Conservation (phyloP, 306 rosid species). For the Cucumis cinereus region DNA sequence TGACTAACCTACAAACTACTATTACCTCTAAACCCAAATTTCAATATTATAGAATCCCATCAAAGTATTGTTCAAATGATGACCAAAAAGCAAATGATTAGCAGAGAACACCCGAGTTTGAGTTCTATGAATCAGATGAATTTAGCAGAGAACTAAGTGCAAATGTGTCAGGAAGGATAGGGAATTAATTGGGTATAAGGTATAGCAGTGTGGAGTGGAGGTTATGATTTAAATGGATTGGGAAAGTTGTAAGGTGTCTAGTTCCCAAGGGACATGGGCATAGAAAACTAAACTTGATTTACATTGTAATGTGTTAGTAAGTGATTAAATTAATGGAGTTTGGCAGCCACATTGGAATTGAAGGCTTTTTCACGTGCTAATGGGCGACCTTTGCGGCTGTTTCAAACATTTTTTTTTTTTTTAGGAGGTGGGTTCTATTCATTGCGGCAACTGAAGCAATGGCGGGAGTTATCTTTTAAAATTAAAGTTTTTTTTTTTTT, state of each 20-base stretch:
- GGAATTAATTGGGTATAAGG: background rate
- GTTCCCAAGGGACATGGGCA: background rate
- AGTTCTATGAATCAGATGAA: background rate
- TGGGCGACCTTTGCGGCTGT: conserved; percentile 5
- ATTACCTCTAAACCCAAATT: background rate
- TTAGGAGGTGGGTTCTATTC: background rate
- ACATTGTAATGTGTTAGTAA: background rate
- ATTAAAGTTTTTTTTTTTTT: background rate
- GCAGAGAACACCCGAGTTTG: background rate
- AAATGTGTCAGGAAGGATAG: background rate
- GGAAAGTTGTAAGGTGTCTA: background rate
- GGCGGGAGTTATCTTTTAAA: background rate
- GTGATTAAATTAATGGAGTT: background rate
- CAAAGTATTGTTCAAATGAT: background rate
- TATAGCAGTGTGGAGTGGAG: background rate
- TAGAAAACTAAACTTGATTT: background rate
- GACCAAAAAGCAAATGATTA: background rate
- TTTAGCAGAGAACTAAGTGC: background rate
- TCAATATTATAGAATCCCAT: background rate
- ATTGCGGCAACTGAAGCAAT: background rate
- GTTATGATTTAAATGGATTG: background rate
- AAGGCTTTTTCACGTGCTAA: background rate
- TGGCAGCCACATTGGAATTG: background rate
- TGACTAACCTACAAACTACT: background rate
- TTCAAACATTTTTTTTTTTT: background rate